phyloP scores from a whole-genome alignment of 768 basidiomycete genomes.

The Plicaturopsis crispa region DNA sequence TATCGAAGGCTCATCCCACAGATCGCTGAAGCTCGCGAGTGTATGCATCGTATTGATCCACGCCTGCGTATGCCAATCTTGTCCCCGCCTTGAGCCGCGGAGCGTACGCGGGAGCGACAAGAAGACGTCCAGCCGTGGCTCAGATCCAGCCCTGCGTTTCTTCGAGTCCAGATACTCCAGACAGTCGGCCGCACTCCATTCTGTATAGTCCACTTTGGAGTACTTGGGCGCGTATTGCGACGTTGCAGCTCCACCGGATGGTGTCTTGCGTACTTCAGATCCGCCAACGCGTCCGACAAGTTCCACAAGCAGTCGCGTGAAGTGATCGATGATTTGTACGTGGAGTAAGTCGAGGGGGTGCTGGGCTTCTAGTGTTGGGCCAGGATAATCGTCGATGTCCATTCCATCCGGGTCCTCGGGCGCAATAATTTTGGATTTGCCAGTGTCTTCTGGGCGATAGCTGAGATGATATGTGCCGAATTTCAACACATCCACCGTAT shows the following conservation, averaged over 20 bases:
- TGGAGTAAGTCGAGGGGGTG: conserved; percentile 57
- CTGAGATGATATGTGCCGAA: conserved; percentile 35
- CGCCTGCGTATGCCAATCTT: conserved; percentile 65
- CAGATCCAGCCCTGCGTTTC: conserved; percentile 22
- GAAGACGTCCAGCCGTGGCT: conserved; percentile 46
- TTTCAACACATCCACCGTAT: conserved; percentile 22
- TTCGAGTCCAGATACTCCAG: conserved; percentile 47
- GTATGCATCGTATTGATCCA: conserved; percentile 50
- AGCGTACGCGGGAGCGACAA: conserved; percentile 38
- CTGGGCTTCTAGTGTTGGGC: conserved; percentile 22
- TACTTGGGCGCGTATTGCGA: conserved; percentile 57
- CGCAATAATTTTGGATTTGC: conserved; percentile 9
- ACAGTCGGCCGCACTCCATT: conserved; percentile 51
- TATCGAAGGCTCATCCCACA: conserved; percentile 50
- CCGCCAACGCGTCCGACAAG: conserved; percentile 50
- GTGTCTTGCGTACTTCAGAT: conserved; percentile 28
- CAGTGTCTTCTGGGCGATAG: too few relatives aligned
- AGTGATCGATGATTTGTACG: conserved; percentile 62
- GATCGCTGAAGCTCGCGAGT: conserved; percentile 38
- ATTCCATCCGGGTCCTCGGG: conserved; percentile 38
- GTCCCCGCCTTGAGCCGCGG: conserved; percentile 54
- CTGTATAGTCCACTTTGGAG: conserved; percentile 29
- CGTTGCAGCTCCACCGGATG: conserved; percentile 24
- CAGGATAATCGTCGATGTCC: conserved; percentile 53
- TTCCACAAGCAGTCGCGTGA: conserved; percentile 50